Percentiles rank a stretch among this genome's conserved stretches.
These are phyloP conservation scores for Ogataea hybrid DNA, from an alignment of 1,139 yeast species.

Conservation along the genomic window DNA sequence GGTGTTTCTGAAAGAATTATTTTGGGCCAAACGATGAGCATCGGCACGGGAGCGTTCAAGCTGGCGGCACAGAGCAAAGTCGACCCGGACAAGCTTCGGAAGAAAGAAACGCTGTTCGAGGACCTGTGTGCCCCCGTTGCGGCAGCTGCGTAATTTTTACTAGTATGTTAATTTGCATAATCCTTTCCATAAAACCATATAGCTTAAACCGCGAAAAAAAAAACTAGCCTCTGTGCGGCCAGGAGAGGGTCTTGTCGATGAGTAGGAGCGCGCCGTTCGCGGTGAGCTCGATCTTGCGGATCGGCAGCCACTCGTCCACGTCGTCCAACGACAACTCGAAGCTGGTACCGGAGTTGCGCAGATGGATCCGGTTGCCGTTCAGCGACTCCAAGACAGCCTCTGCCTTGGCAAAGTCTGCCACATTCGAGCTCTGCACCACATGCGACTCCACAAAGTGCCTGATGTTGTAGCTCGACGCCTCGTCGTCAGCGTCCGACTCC, in stretches of 20 bases:
- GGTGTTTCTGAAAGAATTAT: slow-evolving; percentile 99
- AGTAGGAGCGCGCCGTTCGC: slow-evolving; percentile 60
- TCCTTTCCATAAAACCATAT: not conserved
- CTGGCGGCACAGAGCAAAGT: slow-evolving; percentile 60
- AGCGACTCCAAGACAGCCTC: slow-evolving; percentile 36
- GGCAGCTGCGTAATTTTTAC: slow-evolving; percentile 17
- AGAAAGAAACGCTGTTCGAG: slow-evolving; percentile 63
- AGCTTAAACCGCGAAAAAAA: slow-evolving; percentile 1
- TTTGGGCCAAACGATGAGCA: slow-evolving; percentile 94
- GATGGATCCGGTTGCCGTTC: slow-evolving; percentile 42
- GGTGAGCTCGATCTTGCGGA: slow-evolving; percentile 43
- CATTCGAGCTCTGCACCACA: slow-evolving; percentile 36
- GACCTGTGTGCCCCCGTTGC: slow-evolving; percentile 34
- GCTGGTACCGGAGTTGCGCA: slow-evolving; percentile 42
- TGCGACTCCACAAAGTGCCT: slow-evolving; percentile 54
- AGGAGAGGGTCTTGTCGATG: slow-evolving; percentile 42
- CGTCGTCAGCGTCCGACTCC: slow-evolving; percentile 39
- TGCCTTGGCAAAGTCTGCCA: slow-evolving; percentile 23
- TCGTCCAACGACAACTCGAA: slow-evolving; percentile 39
- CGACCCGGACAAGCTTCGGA: slow-evolving; percentile 38
- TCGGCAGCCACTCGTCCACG: slow-evolving; percentile 39
- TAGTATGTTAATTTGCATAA: not conserved
- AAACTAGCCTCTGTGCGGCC: slow-evolving; percentile 24
- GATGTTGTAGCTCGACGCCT: slow-evolving; percentile 45
- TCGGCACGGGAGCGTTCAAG: slow-evolving; percentile 97